Evolutionary conservation across 176 grass and related monocot species (phyloP).

Genomic region (Aegilops tauschii): DNA sequence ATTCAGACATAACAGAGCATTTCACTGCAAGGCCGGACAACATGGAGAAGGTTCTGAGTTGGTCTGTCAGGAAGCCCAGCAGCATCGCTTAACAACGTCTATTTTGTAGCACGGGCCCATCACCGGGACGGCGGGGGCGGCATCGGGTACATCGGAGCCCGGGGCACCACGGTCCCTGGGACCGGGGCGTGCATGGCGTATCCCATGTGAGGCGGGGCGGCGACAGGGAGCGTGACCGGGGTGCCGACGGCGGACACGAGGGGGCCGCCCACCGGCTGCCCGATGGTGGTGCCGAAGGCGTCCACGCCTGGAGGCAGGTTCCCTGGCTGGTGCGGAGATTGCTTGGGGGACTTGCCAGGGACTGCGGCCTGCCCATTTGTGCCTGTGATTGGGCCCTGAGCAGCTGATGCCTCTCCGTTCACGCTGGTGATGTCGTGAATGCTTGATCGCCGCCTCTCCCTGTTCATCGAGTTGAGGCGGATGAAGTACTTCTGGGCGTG

Average conservation of each 20-base stretch:
- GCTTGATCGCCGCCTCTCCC: slow-evolving; percentile 82
- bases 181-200: slow-evolving; percentile 56
- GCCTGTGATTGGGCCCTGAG: slow-evolving; percentile 68
- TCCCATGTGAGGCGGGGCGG: slow-evolving; percentile 63
- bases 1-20: slow-evolving; percentile 29
- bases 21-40: neutral
- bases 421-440: slow-evolving; percentile 96
- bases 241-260: slow-evolving; percentile 81
- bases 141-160: slow-evolving; percentile 67
- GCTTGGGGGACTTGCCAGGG: slow-evolving; percentile 54
- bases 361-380: slow-evolving; percentile 42
- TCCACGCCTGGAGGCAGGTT: slow-evolving; percentile 39
- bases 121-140: slow-evolving; percentile 63
- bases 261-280: slow-evolving; percentile 76
- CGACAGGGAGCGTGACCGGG: slow-evolving; percentile 63
- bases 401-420: slow-evolving; percentile 44
- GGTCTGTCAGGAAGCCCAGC: neutral
- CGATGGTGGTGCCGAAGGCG: slow-evolving; percentile 74
- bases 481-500: slow-evolving; percentile 98
- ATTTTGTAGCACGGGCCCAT: neutral
- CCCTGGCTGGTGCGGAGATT: slow-evolving; percentile 41
- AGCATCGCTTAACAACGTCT: neutral
- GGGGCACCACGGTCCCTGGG: slow-evolving; percentile 56
- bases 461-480: slow-evolving; percentile 86
- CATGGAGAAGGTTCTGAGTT: slow-evolving; percentile 8